Percentiles rank a stretch among this genome's conserved stretches.
Conservation (phyloP, 768 basidiomycete genomes). For the Lyophyllum semitale region DNA sequence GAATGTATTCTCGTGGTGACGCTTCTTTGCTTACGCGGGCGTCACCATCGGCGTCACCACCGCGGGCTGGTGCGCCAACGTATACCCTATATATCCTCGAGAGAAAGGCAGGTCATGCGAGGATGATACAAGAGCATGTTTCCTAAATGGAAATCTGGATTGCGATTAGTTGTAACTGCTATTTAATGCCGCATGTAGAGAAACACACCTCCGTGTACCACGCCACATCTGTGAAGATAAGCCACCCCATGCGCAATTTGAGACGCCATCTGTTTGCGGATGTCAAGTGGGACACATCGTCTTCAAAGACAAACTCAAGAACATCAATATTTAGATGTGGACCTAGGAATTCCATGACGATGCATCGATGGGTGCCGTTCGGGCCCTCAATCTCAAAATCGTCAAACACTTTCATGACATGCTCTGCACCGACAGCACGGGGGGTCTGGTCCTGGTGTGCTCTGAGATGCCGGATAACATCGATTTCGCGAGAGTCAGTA, state of each 20-base stretch:
- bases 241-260: slow-evolving; percentile 1
- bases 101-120: too few species aligned
- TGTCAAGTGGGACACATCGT: slow-evolving; percentile 3
- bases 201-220: neutral
- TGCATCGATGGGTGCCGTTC: slow-evolving; percentile 16
- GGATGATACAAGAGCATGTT: neutral
- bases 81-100: too few species aligned
- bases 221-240: neutral
- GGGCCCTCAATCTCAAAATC: slow-evolving; percentile 15
- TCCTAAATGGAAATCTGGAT: neutral
- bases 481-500: neutral
- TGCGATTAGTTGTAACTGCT: neutral
- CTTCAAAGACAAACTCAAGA: slow-evolving; percentile 3
- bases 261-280: neutral
- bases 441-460: neutral
- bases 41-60: too few species aligned
- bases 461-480: neutral
- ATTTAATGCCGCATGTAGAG: neutral
- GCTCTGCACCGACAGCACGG: neutral
- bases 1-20: too few species aligned
- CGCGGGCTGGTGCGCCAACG: too few species aligned
- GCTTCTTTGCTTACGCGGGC: too few species aligned
- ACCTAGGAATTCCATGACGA: slow-evolving; percentile 16
- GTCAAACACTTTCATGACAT: slow-evolving; percentile 6
- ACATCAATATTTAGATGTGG: slow-evolving; percentile 6